phyloP scores from a whole-genome alignment of 148 eudicot species.

The Fagopyrum esculentum region DNA sequence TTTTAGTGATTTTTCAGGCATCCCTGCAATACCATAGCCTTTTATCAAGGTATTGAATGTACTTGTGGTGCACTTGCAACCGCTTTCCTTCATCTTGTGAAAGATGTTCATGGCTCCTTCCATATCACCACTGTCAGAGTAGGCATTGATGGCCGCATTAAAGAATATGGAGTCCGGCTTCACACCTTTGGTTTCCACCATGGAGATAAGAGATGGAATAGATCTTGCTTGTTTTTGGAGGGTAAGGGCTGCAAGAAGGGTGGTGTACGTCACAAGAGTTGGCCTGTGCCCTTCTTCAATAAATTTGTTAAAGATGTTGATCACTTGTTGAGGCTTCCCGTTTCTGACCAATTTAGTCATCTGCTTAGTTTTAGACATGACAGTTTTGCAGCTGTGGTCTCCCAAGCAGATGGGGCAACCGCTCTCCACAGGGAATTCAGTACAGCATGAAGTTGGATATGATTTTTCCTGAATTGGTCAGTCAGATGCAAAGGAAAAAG shows the following conservation, averaged over 20 bases:
- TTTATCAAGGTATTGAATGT: constrained; percentile 83
- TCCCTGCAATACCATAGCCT: constrained; percentile 77
- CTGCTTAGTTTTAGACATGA: constrained; percentile 66
- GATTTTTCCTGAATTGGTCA: constrained; percentile 27
- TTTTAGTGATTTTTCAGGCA: constrained; percentile 72
- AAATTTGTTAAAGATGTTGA: constrained; percentile 45
- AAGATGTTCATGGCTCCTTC: constrained; percentile 66
- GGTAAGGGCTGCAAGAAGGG: constrained; percentile 68
- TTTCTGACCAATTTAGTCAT: constrained; percentile 46
- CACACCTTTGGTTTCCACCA: constrained; percentile 56
- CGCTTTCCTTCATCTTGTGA: constrained; percentile 65
- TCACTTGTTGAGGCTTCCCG: constrained; percentile 62
- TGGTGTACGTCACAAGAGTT: constrained; percentile 78
- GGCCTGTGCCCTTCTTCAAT: constrained; percentile 81
- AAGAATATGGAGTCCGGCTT: constrained; percentile 86
- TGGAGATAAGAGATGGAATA: constrained; percentile 59
- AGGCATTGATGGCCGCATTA: constrained; percentile 88
- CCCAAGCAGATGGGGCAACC: constrained; percentile 48
- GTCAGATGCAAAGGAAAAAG: not conserved
- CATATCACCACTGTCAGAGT: constrained; percentile 67
- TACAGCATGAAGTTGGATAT: constrained; percentile 29
- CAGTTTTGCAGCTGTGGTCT: constrained; percentile 55
- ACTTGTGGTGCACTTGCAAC: constrained; percentile 77
- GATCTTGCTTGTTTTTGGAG: constrained; percentile 56
- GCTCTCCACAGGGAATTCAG: constrained; percentile 22